Evolutionary conservation across 257 asterid species (phyloP).

Genomic region (Galeopsis tetrahit): DNA sequence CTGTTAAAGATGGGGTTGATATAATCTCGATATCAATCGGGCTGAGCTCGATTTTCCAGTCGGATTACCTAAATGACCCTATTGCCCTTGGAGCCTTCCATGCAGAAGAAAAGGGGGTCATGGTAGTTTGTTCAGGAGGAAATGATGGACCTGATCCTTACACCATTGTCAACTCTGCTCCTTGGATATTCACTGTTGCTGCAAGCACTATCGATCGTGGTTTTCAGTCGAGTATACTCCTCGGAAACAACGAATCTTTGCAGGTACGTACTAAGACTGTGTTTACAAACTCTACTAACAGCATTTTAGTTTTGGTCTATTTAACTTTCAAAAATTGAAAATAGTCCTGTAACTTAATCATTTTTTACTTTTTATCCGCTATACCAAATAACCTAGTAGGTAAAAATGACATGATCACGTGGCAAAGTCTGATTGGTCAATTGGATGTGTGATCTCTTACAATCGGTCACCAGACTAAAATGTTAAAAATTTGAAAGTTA

Average conservation of each 20-base stretch:
- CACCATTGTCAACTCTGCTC: conserved; percentile 69
- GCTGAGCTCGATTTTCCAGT: conserved; percentile 42
- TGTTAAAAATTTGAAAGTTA: too few species aligned
- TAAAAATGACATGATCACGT: too few species aligned
- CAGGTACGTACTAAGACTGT: conserved; percentile 43
- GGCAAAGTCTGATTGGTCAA: too few species aligned
- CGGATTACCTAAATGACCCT: conserved; percentile 62
- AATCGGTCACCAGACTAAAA: too few species aligned
- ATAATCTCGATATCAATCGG: conserved; percentile 75
- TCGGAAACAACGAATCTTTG: conserved; percentile 55
- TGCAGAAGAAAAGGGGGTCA: conserved; percentile 60
- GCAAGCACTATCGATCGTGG: conserved; percentile 68
- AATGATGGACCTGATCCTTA: conserved; percentile 67
- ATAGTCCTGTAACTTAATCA: too few species aligned
- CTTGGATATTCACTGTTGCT: conserved; percentile 82
- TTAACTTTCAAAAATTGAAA: too few species aligned
- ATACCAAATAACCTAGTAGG: too few species aligned
- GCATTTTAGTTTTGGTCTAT: too few species aligned
- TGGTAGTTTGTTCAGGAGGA: conserved; percentile 73
- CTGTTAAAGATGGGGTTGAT: conserved; percentile 76
- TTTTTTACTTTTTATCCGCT: too few species aligned
- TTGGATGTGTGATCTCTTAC: too few species aligned
- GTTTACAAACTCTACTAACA: too few species aligned
- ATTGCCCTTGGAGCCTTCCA: conserved; percentile 83
- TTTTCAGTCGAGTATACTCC: conserved; percentile 50